A percentile compares a stretch with the other conserved stretches of the same genome.
Evolutionary conservation across 2,329 filamentous ascomycete species (phyloP).

Genomic region (Juglanconis oblonga): DNA sequence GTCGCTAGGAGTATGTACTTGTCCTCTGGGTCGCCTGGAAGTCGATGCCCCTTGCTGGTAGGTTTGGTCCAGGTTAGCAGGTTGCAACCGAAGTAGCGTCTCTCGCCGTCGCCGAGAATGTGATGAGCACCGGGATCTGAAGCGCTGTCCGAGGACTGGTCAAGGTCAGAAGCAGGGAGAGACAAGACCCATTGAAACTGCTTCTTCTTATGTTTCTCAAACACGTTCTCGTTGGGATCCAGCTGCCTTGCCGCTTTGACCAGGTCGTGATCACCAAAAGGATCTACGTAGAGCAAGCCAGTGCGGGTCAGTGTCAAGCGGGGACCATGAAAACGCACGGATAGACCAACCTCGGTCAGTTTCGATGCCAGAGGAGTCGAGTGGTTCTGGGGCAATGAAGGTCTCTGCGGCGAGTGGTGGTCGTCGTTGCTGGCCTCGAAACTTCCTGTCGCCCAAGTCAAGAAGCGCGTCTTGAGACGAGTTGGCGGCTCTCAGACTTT

Average conservation of each 20-base stretch:
- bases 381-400: constrained; percentile 12
- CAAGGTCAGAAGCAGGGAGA: constrained; percentile 28
- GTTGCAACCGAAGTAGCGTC: constrained; percentile 34
- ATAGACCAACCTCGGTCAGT: constrained; percentile 4
- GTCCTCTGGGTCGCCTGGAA: constrained; percentile 30
- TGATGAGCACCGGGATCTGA: background rate
- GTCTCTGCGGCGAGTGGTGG: constrained; percentile 14
- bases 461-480: background rate
- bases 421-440: constrained; percentile 14
- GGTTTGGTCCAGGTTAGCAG: constrained; percentile 39
- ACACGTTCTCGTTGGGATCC: constrained; percentile 28
- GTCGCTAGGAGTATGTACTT: constrained; percentile 48
- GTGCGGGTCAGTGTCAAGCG: background rate
- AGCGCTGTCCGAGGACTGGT: constrained; percentile 1
- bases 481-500: background rate
- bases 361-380: background rate
- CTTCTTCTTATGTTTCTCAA: constrained; percentile 43
- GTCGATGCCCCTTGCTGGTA: constrained; percentile 21
- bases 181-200: constrained; percentile 50
- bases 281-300: background rate
- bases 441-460: constrained; percentile 10
- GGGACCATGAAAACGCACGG: background rate
- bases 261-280: constrained; percentile 12
- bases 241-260: constrained; percentile 16
- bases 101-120: background rate